Base-by-base conservation (phyloP, 345 rosid species). In the Combretum micranthum region DNA sequence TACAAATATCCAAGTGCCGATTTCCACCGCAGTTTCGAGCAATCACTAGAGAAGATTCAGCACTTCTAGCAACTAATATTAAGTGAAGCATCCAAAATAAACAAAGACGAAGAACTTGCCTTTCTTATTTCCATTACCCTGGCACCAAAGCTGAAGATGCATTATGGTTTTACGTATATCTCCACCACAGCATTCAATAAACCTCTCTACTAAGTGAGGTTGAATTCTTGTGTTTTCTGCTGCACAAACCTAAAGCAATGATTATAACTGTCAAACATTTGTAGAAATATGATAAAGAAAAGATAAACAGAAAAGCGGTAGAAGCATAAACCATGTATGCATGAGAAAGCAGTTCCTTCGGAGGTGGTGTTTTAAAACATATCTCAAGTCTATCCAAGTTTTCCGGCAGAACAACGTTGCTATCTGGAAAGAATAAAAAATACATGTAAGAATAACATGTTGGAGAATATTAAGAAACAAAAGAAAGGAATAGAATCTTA, bases 131-230 rank as follows among this genome's bases (percentile, higher is more conserved):
- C 54, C 69, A 64, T 72, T 73, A 54, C 85, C 84, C 84, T 79
- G 96, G 77, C 81, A 85, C 99, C 96, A 87, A 76, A 90, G 87
- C 61, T 87, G 96, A 61, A 85, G 79, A 64, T 87, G 91, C 87
- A 81, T 74, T 52, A 89, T 75, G 44, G 88, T 70, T 79, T 79
- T 90, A 64, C 92, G 78, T 49, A 85, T 85, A 85, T 93, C 96
- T 59, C 90, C 75, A 50, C 70, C 74, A 75, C 80, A 82, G 62
- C 52, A 65, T 61, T 61, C 68, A 62, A 78, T 61, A 53, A 90
- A 62, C 60, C 77, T 70, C 83, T 82, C 77, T 22, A 81, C 64
- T 44, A 77, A 69, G 57, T 74, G 68, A 69, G 81, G 86, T 63
- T 72, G 73, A 72, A 85, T 61, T 53, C 63, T 61, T 47, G 69